Percentiles rank a stretch among this genome's conserved stretches.
phyloP scores from a whole-genome alignment of 176 grass and related monocot species.

The Juncus effusus region DNA sequence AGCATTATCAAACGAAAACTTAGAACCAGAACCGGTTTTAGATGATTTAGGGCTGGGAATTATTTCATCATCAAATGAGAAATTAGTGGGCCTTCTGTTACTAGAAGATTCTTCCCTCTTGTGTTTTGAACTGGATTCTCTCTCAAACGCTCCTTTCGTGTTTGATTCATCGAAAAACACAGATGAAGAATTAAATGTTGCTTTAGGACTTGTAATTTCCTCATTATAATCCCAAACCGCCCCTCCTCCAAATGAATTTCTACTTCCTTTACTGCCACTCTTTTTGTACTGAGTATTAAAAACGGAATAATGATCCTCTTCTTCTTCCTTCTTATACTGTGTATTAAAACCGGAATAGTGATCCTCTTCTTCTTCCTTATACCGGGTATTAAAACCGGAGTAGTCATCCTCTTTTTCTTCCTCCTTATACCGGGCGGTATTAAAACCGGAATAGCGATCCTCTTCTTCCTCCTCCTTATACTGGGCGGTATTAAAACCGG shows the following conservation, averaged over 20 bases:
- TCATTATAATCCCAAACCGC: constrained; percentile 10
- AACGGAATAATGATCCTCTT: no score
- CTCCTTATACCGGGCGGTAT: background rate
- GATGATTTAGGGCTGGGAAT: no score
- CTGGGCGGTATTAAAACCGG: background rate
- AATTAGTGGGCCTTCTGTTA: background rate
- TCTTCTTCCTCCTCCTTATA: constrained; percentile 6
- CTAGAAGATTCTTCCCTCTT: constrained; percentile 10
- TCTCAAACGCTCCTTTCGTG: background rate
- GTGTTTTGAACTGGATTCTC: constrained; percentile 2
- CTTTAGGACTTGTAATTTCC: constrained; percentile 12
- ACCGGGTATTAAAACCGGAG: background rate
- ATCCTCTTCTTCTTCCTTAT: background rate
- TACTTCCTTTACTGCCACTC: constrained; percentile 13
- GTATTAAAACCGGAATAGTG: background rate
- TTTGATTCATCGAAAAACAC: constrained; percentile 16
- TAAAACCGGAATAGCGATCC: background rate
- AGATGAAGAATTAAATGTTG: background rate
- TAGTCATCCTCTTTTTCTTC: constrained; percentile 3
- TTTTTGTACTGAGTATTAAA: background rate
- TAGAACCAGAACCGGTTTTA: no score
- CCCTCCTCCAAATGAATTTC: background rate
- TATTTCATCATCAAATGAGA: background rate
- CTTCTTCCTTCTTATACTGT: background rate
- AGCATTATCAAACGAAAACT: no score